These are phyloP conservation scores for Basipetospora chlamydospora DNA, from an alignment of 2,329 filamentous ascomycete species.

Conservation along the genomic window DNA sequence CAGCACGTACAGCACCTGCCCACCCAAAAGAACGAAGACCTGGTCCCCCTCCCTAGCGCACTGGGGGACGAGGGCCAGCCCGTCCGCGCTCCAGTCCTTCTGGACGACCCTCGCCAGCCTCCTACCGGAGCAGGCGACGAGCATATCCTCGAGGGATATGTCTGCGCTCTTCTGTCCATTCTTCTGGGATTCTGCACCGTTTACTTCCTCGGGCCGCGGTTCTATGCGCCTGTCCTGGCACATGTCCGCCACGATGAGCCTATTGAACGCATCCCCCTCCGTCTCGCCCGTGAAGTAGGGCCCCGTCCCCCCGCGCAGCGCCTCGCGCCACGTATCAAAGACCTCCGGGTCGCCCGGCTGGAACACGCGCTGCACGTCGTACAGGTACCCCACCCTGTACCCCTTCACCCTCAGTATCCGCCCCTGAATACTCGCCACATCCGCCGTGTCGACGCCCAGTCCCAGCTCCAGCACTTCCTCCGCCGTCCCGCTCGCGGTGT, in stretches of 20 bases:
- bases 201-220: background rate
- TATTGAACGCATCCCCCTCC: slow-evolving; percentile 8
- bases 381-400: slow-evolving; percentile 10
- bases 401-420: slow-evolving; percentile 8
- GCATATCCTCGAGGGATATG: slow-evolving; percentile 3
- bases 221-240: slow-evolving; percentile 5
- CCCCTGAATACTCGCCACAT: slow-evolving; percentile 6
- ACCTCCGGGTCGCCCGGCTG: slow-evolving; percentile 5
- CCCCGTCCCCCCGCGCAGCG: slow-evolving; percentile 3
- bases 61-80: slow-evolving; percentile 8
- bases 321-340: slow-evolving; percentile 6
- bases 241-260: slow-evolving; percentile 8
- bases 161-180: background rate
- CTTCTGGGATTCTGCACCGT: background rate
- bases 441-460: slow-evolving; percentile 4
- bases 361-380: slow-evolving; percentile 9
- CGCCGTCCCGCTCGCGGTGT: slow-evolving; percentile 8
- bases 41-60: slow-evolving; percentile 9
- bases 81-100: slow-evolving; percentile 9
- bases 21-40: slow-evolving; percentile 10
- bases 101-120: slow-evolving; percentile 9
- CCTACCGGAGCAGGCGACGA: slow-evolving; percentile 8
- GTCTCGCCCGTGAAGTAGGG: slow-evolving; percentile 10
- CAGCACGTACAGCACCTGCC: slow-evolving; percentile 11
- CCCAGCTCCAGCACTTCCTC: slow-evolving; percentile 6